These are phyloP conservation scores for Monilinia polystroma DNA, from an alignment of 2,329 filamentous ascomycete genomes.

Conservation along the genomic window DNA sequence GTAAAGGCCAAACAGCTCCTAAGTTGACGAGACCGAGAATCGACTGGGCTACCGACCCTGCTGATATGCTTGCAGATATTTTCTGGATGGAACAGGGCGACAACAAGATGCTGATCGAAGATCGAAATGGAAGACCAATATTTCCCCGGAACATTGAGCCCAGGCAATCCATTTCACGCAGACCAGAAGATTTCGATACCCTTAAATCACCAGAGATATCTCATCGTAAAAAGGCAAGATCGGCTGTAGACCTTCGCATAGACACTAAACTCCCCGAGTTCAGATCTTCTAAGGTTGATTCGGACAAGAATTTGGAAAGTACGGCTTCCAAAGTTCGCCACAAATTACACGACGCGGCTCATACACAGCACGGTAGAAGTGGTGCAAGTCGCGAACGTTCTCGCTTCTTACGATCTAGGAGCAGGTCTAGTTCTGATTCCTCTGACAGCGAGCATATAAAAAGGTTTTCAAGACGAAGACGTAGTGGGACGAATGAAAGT, in stretches of 20 bases:
- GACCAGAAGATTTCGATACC: conserved; percentile 27
- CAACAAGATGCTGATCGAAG: conserved; percentile 79
- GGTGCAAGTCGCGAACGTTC: conserved; percentile 52
- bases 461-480: conserved; percentile 42
- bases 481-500: conserved; percentile 47
- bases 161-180: conserved; percentile 40
- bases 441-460: conserved; percentile 53
- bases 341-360: conserved; percentile 51
- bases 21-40: conserved; percentile 72
- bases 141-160: conserved; percentile 52
- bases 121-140: conserved; percentile 72
- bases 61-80: conserved; percentile 83
- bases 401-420: conserved; percentile 53
- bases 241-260: conserved; percentile 32
- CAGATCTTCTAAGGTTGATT: conserved; percentile 35
- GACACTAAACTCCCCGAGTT: conserved; percentile 41
- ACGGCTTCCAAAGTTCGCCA: conserved; percentile 59
- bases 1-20: conserved; percentile 40
- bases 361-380: conserved; percentile 57
- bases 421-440: conserved; percentile 57
- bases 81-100: conserved; percentile 84
- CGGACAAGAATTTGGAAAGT: conserved; percentile 45
- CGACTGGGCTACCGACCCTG: conserved; percentile 81
- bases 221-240: conserved; percentile 26
- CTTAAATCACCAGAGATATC: conserved; percentile 26